Evolutionary conservation across 2,329 filamentous ascomycete species (phyloP).

Genomic region (Cladosporium sp.): DNA sequence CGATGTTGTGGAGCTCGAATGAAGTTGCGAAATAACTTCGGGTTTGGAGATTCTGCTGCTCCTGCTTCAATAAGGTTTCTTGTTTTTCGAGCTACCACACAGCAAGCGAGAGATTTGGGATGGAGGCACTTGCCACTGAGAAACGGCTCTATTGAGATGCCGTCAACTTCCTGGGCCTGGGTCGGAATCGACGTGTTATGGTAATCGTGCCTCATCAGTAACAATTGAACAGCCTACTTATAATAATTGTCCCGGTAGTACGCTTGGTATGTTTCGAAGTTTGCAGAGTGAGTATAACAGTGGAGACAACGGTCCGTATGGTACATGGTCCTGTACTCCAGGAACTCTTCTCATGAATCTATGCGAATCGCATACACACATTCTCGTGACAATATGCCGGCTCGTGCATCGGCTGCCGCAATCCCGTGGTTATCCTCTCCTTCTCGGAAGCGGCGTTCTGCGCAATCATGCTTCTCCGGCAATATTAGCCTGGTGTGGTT

Average conservation of each 20-base stretch:
- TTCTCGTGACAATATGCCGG: neutral
- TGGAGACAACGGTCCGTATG: neutral
- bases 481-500: neutral
- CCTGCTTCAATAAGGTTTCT: neutral
- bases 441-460: neutral
- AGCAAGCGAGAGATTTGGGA: neutral
- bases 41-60: neutral
- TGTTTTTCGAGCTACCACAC: neutral
- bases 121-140: neutral
- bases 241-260: neutral
- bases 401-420: neutral
- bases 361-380: neutral
- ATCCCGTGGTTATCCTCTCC: neutral
- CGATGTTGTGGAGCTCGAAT: neutral
- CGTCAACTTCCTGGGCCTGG: slow-evolving; percentile 99
- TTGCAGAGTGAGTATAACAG: neutral
- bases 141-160: slow-evolving; percentile 68
- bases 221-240: neutral
- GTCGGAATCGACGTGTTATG: slow-evolving; percentile 81
- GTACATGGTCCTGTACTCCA: neutral
- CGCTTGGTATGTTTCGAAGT: neutral
- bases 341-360: neutral
- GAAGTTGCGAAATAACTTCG: neutral
- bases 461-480: neutral
- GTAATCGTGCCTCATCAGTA: neutral